These are phyloP conservation scores for Solanum medicagineum DNA, from an alignment of 257 asterid species.

Conservation along the genomic window DNA sequence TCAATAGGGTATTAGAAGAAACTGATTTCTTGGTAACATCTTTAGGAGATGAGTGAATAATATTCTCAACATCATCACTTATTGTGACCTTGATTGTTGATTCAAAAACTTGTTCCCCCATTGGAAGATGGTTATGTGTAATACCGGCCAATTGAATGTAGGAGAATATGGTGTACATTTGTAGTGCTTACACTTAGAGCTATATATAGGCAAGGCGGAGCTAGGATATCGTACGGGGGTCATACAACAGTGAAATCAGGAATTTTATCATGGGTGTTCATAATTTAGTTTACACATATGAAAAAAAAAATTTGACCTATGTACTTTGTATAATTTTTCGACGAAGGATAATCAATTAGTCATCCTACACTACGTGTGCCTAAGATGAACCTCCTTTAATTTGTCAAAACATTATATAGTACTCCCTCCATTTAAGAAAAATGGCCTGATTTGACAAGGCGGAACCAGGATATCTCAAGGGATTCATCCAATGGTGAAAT, in stretches of 20 bases:
- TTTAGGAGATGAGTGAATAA: background rate
- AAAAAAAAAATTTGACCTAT: no score
- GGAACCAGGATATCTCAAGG: background rate
- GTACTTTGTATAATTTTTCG: no score
- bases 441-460: no score
- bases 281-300: no score
- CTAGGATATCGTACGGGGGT: background rate
- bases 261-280: no score
- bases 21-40: background rate
- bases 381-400: no score
- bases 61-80: background rate
- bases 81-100: background rate
- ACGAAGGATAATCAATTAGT: no score
- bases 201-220: background rate
- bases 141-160: background rate
- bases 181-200: background rate
- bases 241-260: background rate
- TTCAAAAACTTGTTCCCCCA: background rate
- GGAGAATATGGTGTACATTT: background rate
- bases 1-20: constrained; percentile 5
- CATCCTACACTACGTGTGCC: no score
- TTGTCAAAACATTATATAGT: no score
- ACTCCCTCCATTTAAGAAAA: no score
- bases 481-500: background rate
- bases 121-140: background rate